phyloP scores from a whole-genome alignment of 805 yeast species.

The Spathaspora sp. region DNA sequence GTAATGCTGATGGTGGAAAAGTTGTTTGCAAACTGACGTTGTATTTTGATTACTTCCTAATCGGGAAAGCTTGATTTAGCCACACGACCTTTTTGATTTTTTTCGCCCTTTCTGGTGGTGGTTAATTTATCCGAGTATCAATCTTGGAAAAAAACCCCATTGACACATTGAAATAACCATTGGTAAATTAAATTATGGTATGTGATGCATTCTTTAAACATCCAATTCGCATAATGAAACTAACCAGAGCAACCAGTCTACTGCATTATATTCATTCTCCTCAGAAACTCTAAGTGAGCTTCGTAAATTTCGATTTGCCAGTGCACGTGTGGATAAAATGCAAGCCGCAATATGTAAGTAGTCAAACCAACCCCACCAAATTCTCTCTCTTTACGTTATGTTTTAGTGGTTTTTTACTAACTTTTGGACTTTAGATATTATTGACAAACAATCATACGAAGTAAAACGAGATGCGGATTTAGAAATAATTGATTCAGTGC shows the following conservation, averaged over 20 bases:
- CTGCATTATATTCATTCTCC: slow-evolving; percentile 55
- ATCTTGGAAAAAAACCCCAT: too few species aligned
- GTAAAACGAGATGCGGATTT: slow-evolving; percentile 45
- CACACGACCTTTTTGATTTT: slow-evolving; percentile 2
- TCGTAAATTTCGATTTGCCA: slow-evolving; percentile 69
- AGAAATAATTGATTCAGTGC: slow-evolving; percentile 48
- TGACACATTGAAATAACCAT: too few species aligned
- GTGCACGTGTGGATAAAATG: slow-evolving; percentile 58
- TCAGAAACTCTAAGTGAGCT: slow-evolving; percentile 57
- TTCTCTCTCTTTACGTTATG: background rate
- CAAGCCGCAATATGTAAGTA: slow-evolving; percentile 60
- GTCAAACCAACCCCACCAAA: background rate
- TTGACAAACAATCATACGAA: slow-evolving; percentile 53
- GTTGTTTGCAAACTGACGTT: background rate
- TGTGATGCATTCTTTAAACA: background rate
- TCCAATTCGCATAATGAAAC: background rate
- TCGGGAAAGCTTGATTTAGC: slow-evolving; percentile 1
- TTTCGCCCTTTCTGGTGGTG: background rate
- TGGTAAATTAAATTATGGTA: background rate
- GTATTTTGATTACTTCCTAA: slow-evolving; percentile 5
- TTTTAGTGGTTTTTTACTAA: too few species aligned
- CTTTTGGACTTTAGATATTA: slow-evolving; percentile 35
- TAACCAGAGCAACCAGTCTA: slow-evolving; percentile 12
- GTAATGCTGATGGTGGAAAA: background rate
- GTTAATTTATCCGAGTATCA: background rate